Base-by-base conservation (phyloP, 2,329 filamentous ascomycete species). In the Aspergillus cejpii region DNA sequence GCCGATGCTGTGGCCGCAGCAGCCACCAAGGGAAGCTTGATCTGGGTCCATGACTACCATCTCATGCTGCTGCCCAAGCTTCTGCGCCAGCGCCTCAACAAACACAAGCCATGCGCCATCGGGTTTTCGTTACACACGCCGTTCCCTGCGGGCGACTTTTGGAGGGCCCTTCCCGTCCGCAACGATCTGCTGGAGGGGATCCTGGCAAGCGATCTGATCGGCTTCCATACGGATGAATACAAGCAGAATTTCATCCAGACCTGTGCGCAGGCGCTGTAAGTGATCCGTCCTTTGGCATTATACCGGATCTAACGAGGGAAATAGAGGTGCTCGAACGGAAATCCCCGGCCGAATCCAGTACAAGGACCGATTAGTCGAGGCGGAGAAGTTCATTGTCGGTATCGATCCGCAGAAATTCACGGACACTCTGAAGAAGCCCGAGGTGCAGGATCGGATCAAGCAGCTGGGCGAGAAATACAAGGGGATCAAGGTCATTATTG, bases 161-260 rank as follows among this genome's bases (percentile, higher is more conserved):
- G 94, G 73, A 81, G 89, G 49, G 92, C 94, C 49, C 73, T 96
- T 6, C 90, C 90, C 0, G 88, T 96, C 21, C 80, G 89, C 48
- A 87, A 94, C 63, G 81, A 85, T 54, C 80, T 96, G 41, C 76
- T 96, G 24, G 76, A 83, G 39, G 89, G 90, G 37, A 78, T 95
- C 29, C 75, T 96, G 19, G 82, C 90, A 60, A 92, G 88, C 70
- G 90, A 95, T 63, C 72, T 96, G 45, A 84, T 96, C 57, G 90
- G 90, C n/a, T 96, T 96, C 72, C 91, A 96, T 68, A 96, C 90
- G n/a, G 94, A 94, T 69, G 88, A 94, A 70, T 96, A 96, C 60
- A 87, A 87, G 21, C 78, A 87, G 41, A 90, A 96, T 67, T 95
- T 96, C 70, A 73, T 94, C 45, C 91, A 87, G 68, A 89, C 85